phyloP scores from a whole-genome alignment of 2,329 filamentous ascomycete genomes.

The Davidsoniella virescens region DNA sequence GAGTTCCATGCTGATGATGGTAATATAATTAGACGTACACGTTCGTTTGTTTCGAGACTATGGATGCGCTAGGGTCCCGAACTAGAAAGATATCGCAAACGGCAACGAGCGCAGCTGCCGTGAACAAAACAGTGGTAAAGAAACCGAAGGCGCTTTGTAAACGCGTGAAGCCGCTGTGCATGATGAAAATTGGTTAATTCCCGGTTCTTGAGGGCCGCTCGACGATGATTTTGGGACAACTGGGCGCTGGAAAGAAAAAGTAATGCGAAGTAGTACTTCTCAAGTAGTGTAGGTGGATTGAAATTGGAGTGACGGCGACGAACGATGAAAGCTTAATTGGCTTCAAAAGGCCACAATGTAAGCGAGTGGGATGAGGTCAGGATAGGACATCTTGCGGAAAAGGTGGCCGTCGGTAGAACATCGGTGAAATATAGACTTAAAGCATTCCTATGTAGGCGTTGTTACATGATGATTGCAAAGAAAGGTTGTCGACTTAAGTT shows the following conservation, averaged over 20 bases:
- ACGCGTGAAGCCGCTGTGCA: conserved; percentile 79
- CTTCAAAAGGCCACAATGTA: not conserved
- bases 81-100: conserved; percentile 57
- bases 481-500: not conserved
- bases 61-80: conserved; percentile 44
- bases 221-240: not conserved
- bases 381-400: not conserved
- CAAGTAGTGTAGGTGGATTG: not conserved
- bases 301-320: not conserved
- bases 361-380: not conserved
- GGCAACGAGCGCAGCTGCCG: conserved; percentile 64
- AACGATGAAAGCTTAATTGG: not conserved
- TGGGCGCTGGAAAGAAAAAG: not conserved
- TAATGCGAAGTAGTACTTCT: not conserved
- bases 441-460: not conserved
- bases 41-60: conserved; percentile 62
- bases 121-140: conserved; percentile 87
- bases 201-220: not conserved
- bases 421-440: not conserved
- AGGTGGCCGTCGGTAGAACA: conserved; percentile 7
- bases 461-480: too few species aligned
- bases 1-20: not conserved
- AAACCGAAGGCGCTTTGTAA: conserved; percentile 90
- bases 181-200: conserved; percentile 27
- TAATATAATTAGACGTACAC: conserved; percentile 43